Evolutionary conservation across 306 rosid genomes (phyloP), one percentile per base, ranked within the genome.

Genomic region (Vigna angularis): DNA sequence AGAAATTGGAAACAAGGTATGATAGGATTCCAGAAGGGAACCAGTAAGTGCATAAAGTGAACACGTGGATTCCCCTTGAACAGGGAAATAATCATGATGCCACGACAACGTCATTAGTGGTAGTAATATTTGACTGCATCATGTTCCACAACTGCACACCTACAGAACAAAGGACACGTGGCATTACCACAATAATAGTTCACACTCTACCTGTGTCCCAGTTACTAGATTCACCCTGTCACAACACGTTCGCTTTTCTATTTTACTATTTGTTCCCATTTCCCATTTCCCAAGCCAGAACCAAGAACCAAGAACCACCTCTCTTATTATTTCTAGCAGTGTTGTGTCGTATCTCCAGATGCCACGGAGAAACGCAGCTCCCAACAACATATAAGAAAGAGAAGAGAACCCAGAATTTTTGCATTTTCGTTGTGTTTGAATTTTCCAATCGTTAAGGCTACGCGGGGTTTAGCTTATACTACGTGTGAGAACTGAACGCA

Each of bases 121-220:
- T 42, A 42, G 13, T 9, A 42, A 40, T 16, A 32, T 56, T 75
- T 58, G 67, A 81, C 79, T 45, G 44, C 48, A 48, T 18, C 55
- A 48, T 18, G 4, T 18, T 6, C 3, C 58, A 4, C 44, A 22
- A 52, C 2, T 14, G 69, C 73, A 87, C 87, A 71, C 81, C 79
- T 85, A 80, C 49, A 34, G 1, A 16, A 16, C 26, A 13, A 14
- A 0, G 3, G 36, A 3, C 79, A 86, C 84, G 87, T 86, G 88
- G 82, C 84, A 50, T 2, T 20, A 32, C 28, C 7, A 20, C 10
- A 45, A 44, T 0, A n/a, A 2, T 9, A 22, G 42, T 30, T 84
- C 56, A 18, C 66, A 18, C 40, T 77, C 38, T 15, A 42, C 40
- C 64, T 22, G 20, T 57, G 1, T 3, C 61, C 11, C 17, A n/a